Percentiles rank a stretch among this genome's conserved stretches.
Conservation (phyloP, 2,329 filamentous ascomycete genomes). For the Pseudogymnoascus destructans region DNA sequence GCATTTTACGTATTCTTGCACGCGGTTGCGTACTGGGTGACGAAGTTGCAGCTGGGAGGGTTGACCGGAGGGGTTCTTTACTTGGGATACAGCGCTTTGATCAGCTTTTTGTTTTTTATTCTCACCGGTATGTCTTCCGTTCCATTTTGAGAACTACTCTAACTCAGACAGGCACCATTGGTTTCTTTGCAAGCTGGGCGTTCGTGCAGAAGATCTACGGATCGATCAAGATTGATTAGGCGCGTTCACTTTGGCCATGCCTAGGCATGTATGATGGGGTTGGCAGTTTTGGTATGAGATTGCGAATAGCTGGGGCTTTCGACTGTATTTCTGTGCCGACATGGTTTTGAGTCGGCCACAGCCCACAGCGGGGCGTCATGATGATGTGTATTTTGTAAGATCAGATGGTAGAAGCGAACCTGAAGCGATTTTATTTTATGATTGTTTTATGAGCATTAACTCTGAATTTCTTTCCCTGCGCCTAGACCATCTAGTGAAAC, state of each 20-base stretch:
- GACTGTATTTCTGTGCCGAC: background rate
- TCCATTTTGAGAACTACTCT: slow-evolving; percentile 13
- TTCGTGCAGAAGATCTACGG: slow-evolving; percentile 90
- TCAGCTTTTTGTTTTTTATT: slow-evolving; percentile 86
- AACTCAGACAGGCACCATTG: slow-evolving; percentile 62
- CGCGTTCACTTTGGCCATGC: background rate
- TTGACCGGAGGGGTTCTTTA: slow-evolving; percentile 83
- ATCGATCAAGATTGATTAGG: slow-evolving; percentile 92
- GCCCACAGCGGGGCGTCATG: background rate
- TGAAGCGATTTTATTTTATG: slow-evolving; percentile 1
- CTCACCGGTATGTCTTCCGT: slow-evolving; percentile 61
- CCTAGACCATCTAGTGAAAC: background rate
- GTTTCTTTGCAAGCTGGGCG: slow-evolving; percentile 87
- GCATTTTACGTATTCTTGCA: slow-evolving; percentile 87
- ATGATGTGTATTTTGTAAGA: slow-evolving; percentile 5
- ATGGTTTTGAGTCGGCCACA: background rate
- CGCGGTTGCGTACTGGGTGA: slow-evolving; percentile 80
- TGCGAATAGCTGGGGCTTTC: background rate
- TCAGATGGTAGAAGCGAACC: background rate
- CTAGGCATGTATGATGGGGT: background rate
- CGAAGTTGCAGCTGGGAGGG: slow-evolving; percentile 72
- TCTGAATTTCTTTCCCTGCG: background rate
- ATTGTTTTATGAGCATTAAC: background rate
- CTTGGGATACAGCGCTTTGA: slow-evolving; percentile 78
- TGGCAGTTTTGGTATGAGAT: background rate